Conservation (phyloP, 768 basidiomycete species). For the Leccinum arenicola region DNA sequence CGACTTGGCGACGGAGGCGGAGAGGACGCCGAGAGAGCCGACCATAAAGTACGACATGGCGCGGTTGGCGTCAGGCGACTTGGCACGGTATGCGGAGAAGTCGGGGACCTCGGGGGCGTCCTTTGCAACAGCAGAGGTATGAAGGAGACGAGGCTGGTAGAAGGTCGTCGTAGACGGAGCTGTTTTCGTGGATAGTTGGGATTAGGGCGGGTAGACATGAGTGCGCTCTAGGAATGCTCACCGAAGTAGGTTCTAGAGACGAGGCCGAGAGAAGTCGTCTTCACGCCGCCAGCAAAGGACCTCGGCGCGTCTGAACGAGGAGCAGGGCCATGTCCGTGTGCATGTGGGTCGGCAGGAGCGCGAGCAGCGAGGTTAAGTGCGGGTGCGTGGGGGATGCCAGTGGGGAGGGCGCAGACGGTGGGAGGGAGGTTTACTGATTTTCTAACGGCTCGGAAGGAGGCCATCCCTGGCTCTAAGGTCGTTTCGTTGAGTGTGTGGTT, state of each 20-base stretch:
- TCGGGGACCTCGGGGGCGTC: slow-evolving; percentile 86
- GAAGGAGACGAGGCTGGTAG: slow-evolving; percentile 69
- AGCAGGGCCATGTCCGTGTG: slow-evolving; percentile 51
- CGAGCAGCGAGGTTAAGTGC: slow-evolving; percentile 71
- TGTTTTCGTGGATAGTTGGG: slow-evolving; percentile 4
- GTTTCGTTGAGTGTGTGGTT: background rate
- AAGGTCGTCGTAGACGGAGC: slow-evolving; percentile 53
- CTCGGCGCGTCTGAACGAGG: slow-evolving; percentile 63
- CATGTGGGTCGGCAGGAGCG: slow-evolving; percentile 57
- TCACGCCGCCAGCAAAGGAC: slow-evolving; percentile 56
- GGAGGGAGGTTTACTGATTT: slow-evolving; percentile 81
- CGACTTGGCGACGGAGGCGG: slow-evolving; percentile 93
- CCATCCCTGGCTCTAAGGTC: slow-evolving; percentile 40
- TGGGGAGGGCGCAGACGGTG: slow-evolving; percentile 74
- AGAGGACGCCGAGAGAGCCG: slow-evolving; percentile 87
- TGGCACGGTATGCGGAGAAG: slow-evolving; percentile 76
- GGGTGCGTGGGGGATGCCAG: slow-evolving; percentile 76
- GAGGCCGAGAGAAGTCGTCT: slow-evolving; percentile 50
- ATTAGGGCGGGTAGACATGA: slow-evolving; percentile 14
- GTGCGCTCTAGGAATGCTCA: slow-evolving; percentile 34
- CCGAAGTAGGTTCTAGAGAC: slow-evolving; percentile 64
- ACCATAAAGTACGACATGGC: slow-evolving; percentile 88
- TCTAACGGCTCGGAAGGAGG: slow-evolving; percentile 71
- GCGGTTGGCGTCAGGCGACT: slow-evolving; percentile 64
- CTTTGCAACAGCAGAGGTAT: slow-evolving; percentile 67